A percentile compares a stretch with the other conserved stretches of the same genome.
Conservation (phyloP, 2,329 filamentous ascomycete genomes). For the Colletotrichum tropicicola region DNA sequence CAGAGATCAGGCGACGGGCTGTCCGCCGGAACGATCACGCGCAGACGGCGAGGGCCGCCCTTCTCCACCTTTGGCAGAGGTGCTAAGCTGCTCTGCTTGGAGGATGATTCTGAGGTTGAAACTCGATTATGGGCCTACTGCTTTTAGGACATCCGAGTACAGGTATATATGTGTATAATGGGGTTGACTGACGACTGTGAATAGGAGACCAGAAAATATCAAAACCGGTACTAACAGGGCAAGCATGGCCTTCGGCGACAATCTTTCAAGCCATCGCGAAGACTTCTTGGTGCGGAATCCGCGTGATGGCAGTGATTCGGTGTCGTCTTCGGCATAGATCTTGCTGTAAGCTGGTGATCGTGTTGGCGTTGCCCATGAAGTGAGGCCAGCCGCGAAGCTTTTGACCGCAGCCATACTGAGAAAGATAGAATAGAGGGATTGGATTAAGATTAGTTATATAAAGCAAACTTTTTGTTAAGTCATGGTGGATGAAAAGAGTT, state of each 20-base stretch:
- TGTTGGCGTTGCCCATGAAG: neutral
- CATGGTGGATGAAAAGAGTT: too few species aligned
- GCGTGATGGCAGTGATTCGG: neutral
- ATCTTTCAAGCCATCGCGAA: neutral
- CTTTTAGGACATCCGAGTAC: neutral
- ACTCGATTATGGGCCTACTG: neutral
- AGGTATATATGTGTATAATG: neutral
- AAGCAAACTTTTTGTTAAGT: too few species aligned
- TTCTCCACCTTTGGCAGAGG: neutral
- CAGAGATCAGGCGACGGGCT: conserved; percentile 36
- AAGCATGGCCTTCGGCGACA: neutral
- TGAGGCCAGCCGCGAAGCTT: neutral
- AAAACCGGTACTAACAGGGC: neutral
- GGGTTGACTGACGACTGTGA: neutral
- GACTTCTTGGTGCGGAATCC: neutral
- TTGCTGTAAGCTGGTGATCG: conserved; percentile 1
- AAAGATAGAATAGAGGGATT: neutral
- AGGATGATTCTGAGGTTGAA: neutral
- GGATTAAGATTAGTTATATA: neutral
- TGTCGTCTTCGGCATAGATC: neutral
- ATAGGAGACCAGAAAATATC: neutral
- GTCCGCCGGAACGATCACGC: conserved; percentile 39
- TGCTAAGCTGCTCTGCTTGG: neutral
- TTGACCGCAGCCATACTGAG: neutral
- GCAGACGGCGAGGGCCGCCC: conserved; percentile 28